Base-by-base conservation (phyloP, 2,329 filamentous ascomycete genomes). In the Cryphonectria parasitica region DNA sequence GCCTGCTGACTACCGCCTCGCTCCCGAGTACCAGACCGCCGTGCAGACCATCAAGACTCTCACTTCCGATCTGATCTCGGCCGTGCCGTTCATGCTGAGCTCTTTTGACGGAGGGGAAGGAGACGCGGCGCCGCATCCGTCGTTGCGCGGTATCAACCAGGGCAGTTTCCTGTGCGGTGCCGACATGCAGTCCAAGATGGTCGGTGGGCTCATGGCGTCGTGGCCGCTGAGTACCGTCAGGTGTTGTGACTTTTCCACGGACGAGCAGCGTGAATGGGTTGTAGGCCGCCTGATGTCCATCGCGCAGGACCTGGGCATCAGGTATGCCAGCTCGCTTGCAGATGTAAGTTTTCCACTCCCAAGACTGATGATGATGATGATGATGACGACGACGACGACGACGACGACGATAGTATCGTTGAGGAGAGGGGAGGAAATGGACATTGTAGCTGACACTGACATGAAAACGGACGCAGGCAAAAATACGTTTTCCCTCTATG, bases 1-100 rank as follows among this genome's bases (percentile, higher is more conserved):
- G 10, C 88, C 89, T 0, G 83, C 87, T 6, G 88, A 91, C 77
- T 90, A 90, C 75, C 83, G 88, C 58, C 89, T 87, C 0, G 90
- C 88, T 3, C 84, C 87, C 17, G 87, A 90, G 76, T 90, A 90
- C 73, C 86, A 86, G 19, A 84, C 84, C 0, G 85, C 86, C 4
- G 83, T 85, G 22, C 79, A 84, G 41, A 82, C 82, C 1, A 88
- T 83, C 68, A 81, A 81, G 49, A 84, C 87, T 56, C 83, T 82
- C 67, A 87, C 90, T 72, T 82, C 84, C 1, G 88, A 90, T 73
- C 85, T 90, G 36, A 83, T 90, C 67, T 86, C 88, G 0, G 86
- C 85, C 2, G 84, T 89, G 17, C 88, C 89, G 0, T 90, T 86
- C 73, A 84, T 88, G 75, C 82, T 91, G 1, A 87, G 88, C 54